Evolutionary conservation across 352 stramenopile species (phyloP), one percentile per base, ranked within the genome.

Genomic region (Phytophthora colocasiae): DNA sequence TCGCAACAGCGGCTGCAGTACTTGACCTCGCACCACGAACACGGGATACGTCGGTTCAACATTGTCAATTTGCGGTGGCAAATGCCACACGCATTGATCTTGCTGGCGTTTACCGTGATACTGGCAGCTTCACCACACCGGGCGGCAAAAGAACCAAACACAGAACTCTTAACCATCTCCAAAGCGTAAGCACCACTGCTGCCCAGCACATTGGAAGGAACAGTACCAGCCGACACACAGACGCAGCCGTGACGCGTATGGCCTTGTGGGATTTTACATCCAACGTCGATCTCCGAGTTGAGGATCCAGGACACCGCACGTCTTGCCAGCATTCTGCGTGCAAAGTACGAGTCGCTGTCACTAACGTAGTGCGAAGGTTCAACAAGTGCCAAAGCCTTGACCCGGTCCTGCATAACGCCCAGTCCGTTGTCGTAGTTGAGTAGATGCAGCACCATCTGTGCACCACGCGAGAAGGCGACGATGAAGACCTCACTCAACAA

Each of bases 1-100:
- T 93, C 87, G 46, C 87, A 95, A 66, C 87, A 95, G 12, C 79
- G 78, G 64, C 80, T 90, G 54, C 87, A 95, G 72, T 93, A 91
- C 72, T 93, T 93, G 70, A 93, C 87, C 54, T 95, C 78, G 54
- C 87, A 95, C 87, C 87, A 95, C 26, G 83, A 80, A 65, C 87
- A 95, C 69, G 85, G 80, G 34, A 92, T 89, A 14, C 85, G 75
- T 45, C 87, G 80, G 58, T 93, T 95, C 15, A 95, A 67, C 61
- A 95, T 78, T 27, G 80, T 73, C 34, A 95, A 72, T 52, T 93
- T 93, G 45, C 87, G 87, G 63, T 95, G 83, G 63, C 87, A 95
- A 17, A 95, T 87, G 51, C 87, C 87, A 59, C 87, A 95, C 12
- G 80, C 64, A 46, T 52, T 78, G 62, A 91, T 92, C 74, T 87